phyloP scores from a whole-genome alignment of 1,284 basidiomycete species.

The Ustilago bromivora region DNA sequence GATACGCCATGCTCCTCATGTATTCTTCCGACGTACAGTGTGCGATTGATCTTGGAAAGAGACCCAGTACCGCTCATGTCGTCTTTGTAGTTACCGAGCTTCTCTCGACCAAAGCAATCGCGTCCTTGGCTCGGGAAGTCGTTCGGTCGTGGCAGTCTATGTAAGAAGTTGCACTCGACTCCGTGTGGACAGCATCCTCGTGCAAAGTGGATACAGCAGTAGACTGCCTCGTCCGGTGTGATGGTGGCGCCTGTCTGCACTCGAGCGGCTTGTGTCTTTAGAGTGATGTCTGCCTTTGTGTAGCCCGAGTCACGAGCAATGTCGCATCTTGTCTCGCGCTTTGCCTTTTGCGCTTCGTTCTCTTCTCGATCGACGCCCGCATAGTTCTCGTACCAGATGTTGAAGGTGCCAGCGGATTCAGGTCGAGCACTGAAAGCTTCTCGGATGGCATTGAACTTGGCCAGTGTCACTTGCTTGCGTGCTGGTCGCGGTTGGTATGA shows the following conservation, averaged over 20 bases:
- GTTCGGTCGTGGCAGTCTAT: constrained; percentile 77
- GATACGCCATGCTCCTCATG: constrained; percentile 62
- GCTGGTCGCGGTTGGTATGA: constrained; percentile 61
- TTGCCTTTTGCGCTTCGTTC: constrained; percentile 77
- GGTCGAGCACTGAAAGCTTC: constrained; percentile 53
- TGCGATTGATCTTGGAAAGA: constrained; percentile 92
- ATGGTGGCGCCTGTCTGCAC: constrained; percentile 25
- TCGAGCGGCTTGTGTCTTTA: constrained; percentile 33
- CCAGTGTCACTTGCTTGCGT: constrained; percentile 61
- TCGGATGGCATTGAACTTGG: constrained; percentile 63
- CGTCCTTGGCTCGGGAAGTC: constrained; percentile 88
- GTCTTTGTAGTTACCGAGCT: constrained; percentile 96
- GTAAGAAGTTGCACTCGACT: constrained; percentile 94
- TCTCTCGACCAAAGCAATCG: constrained; percentile 96
- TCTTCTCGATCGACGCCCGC: constrained; percentile 75
- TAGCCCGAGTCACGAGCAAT: constrained; percentile 90
- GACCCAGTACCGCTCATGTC: constrained; percentile 99
- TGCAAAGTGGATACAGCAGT: constrained; percentile 94
- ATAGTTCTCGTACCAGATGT: constrained; percentile 99
- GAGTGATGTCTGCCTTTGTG: constrained; percentile 72
- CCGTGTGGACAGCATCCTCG: constrained; percentile 96
- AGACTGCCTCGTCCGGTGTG: constrained; percentile 78
- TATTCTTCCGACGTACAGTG: constrained; percentile 93
- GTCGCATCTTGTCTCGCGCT: constrained; percentile 89
- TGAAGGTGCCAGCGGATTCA: constrained; percentile 70